Percentiles rank a stretch among this genome's conserved stretches.
Evolutionary conservation across 1,284 basidiomycete genomes (phyloP).

Genomic region (Melampsora larici-populina): DNA sequence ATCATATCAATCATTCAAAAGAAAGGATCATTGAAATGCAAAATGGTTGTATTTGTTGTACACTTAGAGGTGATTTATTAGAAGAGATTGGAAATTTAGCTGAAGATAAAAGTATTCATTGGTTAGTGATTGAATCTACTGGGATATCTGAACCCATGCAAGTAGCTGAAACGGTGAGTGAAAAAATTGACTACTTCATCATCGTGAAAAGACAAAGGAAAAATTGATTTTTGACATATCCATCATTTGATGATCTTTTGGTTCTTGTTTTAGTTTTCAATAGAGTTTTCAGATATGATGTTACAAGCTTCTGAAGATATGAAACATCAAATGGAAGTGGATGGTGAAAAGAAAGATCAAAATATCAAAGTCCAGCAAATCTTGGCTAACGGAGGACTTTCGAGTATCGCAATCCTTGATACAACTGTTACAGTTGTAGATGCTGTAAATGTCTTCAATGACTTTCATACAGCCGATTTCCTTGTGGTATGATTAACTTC

Average conservation of each 20-base stretch:
- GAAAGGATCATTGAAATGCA: slow-evolving; percentile 58
- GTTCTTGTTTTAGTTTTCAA: slow-evolving; percentile 54
- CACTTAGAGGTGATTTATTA: slow-evolving; percentile 57
- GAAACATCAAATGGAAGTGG: slow-evolving; percentile 48
- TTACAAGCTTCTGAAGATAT: slow-evolving; percentile 51
- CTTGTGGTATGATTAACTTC: slow-evolving; percentile 54
- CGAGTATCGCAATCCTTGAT: slow-evolving; percentile 52
- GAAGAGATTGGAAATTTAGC: slow-evolving; percentile 57
- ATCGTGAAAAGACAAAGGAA: no score
- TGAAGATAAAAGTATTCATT: slow-evolving; percentile 54
- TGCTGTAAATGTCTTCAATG: slow-evolving; percentile 53
- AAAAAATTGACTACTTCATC: not conserved
- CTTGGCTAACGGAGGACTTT: slow-evolving; percentile 56
- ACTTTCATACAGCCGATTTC: slow-evolving; percentile 58
- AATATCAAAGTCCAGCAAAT: slow-evolving; percentile 54
- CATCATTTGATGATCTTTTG: slow-evolving; percentile 49
- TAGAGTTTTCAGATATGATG: slow-evolving; percentile 53
- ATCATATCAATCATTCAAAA: slow-evolving; percentile 55
- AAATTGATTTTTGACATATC: not conserved
- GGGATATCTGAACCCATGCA: slow-evolving; percentile 58
- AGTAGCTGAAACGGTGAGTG: slow-evolving; percentile 44
- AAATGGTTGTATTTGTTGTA: slow-evolving; percentile 59
- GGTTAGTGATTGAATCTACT: slow-evolving; percentile 57
- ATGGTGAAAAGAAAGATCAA: slow-evolving; percentile 47
- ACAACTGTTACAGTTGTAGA: slow-evolving; percentile 55